Conservation (phyloP, 2,329 filamentous ascomycete species). For the Trichophyton rubrum region DNA sequence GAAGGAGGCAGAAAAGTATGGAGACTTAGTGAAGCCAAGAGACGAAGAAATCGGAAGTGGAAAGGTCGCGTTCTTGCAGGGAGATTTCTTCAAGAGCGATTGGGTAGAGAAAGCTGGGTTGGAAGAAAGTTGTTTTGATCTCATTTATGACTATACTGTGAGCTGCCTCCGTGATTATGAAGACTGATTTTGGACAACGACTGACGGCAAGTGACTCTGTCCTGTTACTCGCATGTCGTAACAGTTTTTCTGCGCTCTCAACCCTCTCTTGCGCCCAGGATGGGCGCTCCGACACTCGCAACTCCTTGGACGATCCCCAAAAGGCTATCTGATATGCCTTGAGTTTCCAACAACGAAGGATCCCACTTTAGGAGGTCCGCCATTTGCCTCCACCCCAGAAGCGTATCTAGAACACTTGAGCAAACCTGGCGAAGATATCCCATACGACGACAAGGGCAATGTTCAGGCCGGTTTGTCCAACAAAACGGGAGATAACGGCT, state of each 20-base stretch:
- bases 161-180: constrained; percentile 15
- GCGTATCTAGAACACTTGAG: constrained; percentile 61
- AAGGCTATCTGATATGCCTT: constrained; percentile 49
- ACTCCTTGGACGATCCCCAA: constrained; percentile 37
- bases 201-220: neutral
- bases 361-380: constrained; percentile 54
- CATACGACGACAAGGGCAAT: constrained; percentile 46
- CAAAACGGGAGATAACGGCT: constrained; percentile 27
- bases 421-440: constrained; percentile 54
- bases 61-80: constrained; percentile 30
- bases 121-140: constrained; percentile 27
- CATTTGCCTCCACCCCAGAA: constrained; percentile 55
- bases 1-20: constrained; percentile 23
- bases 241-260: constrained; percentile 52
- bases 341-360: constrained; percentile 69
- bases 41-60: constrained; percentile 27
- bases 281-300: constrained; percentile 47
- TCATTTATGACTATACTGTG: constrained; percentile 53
- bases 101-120: constrained; percentile 28
- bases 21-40: constrained; percentile 25
- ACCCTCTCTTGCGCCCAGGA: constrained; percentile 40
- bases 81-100: constrained; percentile 35
- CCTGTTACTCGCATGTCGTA: neutral
- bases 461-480: constrained; percentile 38
- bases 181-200: neutral